Evolutionary conservation across 164 flowering plant genomes (phyloP).

Genomic region (Macadamia integrifolia): DNA sequence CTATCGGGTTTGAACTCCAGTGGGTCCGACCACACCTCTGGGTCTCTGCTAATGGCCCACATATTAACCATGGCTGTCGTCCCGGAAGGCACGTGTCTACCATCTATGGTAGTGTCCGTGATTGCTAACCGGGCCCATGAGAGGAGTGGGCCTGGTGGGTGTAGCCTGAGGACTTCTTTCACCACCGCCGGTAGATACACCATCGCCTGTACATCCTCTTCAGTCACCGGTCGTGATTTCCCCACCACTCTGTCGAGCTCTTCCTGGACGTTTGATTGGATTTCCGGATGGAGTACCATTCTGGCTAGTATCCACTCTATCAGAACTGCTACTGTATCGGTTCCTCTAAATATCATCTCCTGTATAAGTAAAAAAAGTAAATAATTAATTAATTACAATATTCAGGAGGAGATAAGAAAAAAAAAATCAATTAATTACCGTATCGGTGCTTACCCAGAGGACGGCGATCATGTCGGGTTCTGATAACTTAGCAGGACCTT

Average conservation of each 20-base stretch:
- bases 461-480: slow-evolving; percentile 62
- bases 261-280: slow-evolving; percentile 23
- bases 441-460: slow-evolving; percentile 59
- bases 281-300: slow-evolving; percentile 22
- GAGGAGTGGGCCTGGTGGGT: slow-evolving; percentile 64
- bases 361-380: background rate
- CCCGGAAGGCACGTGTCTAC: slow-evolving; percentile 60
- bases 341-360: slow-evolving; percentile 42
- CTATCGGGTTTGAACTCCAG: slow-evolving; percentile 49
- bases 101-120: slow-evolving; percentile 56
- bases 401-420: background rate
- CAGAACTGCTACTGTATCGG: slow-evolving; percentile 33
- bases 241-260: slow-evolving; percentile 34
- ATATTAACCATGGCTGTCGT: slow-evolving; percentile 90
- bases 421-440: background rate
- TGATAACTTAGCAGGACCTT: slow-evolving; percentile 31
- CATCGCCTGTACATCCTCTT: slow-evolving; percentile 37
- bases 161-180: slow-evolving; percentile 45
- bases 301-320: slow-evolving; percentile 36
- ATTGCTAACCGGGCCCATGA: slow-evolving; percentile 55
- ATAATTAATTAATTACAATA: background rate
- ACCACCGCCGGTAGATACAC: slow-evolving; percentile 39
- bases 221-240: slow-evolving; percentile 24
- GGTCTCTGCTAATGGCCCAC: slow-evolving; percentile 82
- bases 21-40: slow-evolving; percentile 54